Base-by-base conservation (phyloP, 106 monocot genomes). In the Xerophyta viscosa region DNA sequence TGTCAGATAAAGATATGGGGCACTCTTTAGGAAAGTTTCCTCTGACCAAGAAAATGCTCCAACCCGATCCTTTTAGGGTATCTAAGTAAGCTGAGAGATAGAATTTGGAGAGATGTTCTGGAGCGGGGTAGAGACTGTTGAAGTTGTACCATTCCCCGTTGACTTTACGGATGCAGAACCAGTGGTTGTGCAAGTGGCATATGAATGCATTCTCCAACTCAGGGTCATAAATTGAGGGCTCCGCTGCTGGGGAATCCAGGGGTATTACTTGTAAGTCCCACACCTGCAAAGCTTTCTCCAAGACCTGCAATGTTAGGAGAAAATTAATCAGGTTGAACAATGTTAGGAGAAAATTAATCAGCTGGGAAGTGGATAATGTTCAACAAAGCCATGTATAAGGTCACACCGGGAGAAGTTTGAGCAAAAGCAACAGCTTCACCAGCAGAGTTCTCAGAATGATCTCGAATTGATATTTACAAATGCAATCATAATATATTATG, bases 141-240 rank as follows among this genome's bases (percentile, higher is more conserved):
- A 96, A 96, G 41, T 96, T 89, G 66, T 79, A 96, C 96, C 96
- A 96, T 52, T 96, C 89, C 2, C 71, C 78, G 43, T 89, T 86
- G 27, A 96, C 89, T 60, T 86, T 96, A 1, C 96, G 68, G 7
- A 96, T 86, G 79, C 88, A 96, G 61, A 96, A 96, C 96, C 96
- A 96, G 51, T 96, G 96, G 52, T 81, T 60, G 10, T 74, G 81
- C 39, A 85, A 55, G 71, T 96, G 84, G 30, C 96, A 96, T 22
- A 96, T 96, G 65, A 85, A 96, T 25, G 85, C 96, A 47, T 64
- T 73, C 58, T 96, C 96, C 62, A 64, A 56, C 57, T 85, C 96
- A 39, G 96, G 89, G 37, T 85, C 81, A 46, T 63, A 78, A 27
- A 68, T 67, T 3, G 84, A 81, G 42, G 75, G 56, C 37, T 79